Evolutionary conservation across 208 protist genomes (phyloP), one percentile per base, ranked within the genome.

Genomic region (Wallacemonas sp.): DNA sequence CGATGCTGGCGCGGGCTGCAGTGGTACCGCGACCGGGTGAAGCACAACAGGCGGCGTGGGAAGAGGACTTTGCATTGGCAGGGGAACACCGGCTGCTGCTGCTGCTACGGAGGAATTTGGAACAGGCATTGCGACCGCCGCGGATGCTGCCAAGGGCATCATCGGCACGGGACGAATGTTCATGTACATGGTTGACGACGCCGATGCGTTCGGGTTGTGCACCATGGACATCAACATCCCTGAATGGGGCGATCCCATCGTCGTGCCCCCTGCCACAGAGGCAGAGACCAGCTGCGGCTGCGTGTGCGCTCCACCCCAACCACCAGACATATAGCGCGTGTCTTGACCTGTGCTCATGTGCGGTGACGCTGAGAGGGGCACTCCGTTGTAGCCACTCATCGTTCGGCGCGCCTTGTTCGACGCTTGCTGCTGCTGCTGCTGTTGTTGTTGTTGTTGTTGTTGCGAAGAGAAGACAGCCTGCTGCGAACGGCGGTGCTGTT

Each of bases 391-490:
- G 17, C 44, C 9, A 9, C 5, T 19, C 44, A 14, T 4, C 11
- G 19, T 9, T 4, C 30, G 51, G 2, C 26, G 31, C 3, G 15
- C 17, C 26, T 58, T 33, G 30, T 39, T 58, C 31, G 30, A 41
- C 28, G 34, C 30, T 42, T 58, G 51, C 51, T 33, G 51, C 28
- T 58, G 30, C 19, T 54, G 46, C 24, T 54, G 46, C 14, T 41
- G 36, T 41, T 41, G 36, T 41, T 41, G 36, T 41, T 41, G 36
- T 41, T 41, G 36, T 41, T 41, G 36, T 41, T 41, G 36, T 41
- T 41, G 36, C 36, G 36, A 6, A 41, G 14, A 41, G 36, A n/a
- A n/a, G n/a, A n/a, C 36, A 15, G 11, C 36, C 36, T 9, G 36
- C 36, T 15, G 36, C 36, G 9, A 15, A 15, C 36, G 11, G 11